Base-by-base conservation (phyloP, 768 basidiomycete species). In the Lyophyllum atratum region DNA sequence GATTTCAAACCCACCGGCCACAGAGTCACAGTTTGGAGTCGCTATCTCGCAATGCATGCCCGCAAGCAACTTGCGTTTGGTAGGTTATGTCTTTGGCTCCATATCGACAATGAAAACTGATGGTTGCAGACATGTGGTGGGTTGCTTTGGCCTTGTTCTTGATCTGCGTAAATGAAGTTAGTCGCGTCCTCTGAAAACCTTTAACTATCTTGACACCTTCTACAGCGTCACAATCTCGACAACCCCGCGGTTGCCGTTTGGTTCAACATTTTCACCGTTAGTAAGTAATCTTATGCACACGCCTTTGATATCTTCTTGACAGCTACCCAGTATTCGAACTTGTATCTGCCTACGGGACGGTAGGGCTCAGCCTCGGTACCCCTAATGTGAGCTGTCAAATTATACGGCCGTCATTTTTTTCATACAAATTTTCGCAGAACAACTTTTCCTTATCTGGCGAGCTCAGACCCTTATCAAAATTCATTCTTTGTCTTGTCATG, bases 121-220 rank as follows among this genome's bases (percentile, higher is more conserved):
- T 15, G n/a, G 33, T 52, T 55, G 8, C 60, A 94, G 95, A 97
- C 72, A 93, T 98, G 84, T 97, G 95, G 96, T 97, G 94, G 94
- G 71, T 98, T 21, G 90, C 78, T 0, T 70, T 93, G 12, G 93
- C 92, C 0, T 71, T 98, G 12, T 94, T 95, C 73, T 71, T 97
- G 1, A 78, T 98, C 39, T 98, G 95, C 68, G 96, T 98, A 61
- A 86, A 97, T 59, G 97, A 98, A 82, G 93, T 92, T 59, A 57
- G 80, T 61, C 17, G 25, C 6, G 34, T 17, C 37, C 22, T 9
- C 8, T 6, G 14, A 22, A 9, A 17, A 45, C 48, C 51, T 11
- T 39, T 3, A 25, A 45, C 39, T 14, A 49, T 37, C 24, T 28
- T 61, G 42, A 64, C 31, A 12, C 17, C 24, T 22, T 21, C 56